Percentiles rank a stretch among this genome's conserved stretches.
phyloP scores from a whole-genome alignment of 225 moss, liverwort and hornwort species.

The Straminergon stramineum region DNA sequence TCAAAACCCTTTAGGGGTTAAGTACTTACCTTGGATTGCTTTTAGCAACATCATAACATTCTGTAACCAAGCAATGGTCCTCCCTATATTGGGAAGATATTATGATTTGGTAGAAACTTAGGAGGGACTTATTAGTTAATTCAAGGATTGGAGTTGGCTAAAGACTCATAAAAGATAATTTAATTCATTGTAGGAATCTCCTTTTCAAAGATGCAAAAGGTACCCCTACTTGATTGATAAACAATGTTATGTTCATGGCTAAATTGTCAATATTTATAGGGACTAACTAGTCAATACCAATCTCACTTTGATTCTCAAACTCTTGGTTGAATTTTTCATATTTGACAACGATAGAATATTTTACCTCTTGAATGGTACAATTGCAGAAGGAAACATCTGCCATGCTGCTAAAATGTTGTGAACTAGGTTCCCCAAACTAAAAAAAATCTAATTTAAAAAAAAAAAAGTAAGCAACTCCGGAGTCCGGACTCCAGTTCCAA shows the following conservation, averaged over 20 bases:
- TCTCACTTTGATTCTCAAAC: not conserved
- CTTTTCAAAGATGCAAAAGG: too few species aligned
- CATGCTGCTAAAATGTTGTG: not conserved
- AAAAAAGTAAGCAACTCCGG: not conserved
- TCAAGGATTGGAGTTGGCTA: too few species aligned
- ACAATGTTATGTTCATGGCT: too few species aligned
- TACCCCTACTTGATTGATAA: too few species aligned
- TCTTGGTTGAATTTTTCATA: not conserved
- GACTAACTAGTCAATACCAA: not conserved
- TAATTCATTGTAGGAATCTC: too few species aligned
- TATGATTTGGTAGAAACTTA: too few species aligned
- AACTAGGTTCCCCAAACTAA: not conserved
- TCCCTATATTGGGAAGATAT: too few species aligned
- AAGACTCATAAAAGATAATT: too few species aligned
- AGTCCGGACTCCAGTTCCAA: not conserved
- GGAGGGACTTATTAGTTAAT: too few species aligned
- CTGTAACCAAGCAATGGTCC: too few species aligned
- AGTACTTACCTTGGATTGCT: not conserved
- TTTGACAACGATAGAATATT: not conserved
- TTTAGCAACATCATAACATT: not conserved
- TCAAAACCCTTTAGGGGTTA: too few species aligned
- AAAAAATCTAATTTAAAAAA: too few species aligned
- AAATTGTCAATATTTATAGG: rapidly evolving
- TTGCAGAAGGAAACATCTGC: not conserved
- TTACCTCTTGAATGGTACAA: not conserved